Percentiles rank a stretch among this genome's conserved stretches.
Conservation (phyloP, 306 rosid genomes). For the Lithocarpus polystachyus region DNA sequence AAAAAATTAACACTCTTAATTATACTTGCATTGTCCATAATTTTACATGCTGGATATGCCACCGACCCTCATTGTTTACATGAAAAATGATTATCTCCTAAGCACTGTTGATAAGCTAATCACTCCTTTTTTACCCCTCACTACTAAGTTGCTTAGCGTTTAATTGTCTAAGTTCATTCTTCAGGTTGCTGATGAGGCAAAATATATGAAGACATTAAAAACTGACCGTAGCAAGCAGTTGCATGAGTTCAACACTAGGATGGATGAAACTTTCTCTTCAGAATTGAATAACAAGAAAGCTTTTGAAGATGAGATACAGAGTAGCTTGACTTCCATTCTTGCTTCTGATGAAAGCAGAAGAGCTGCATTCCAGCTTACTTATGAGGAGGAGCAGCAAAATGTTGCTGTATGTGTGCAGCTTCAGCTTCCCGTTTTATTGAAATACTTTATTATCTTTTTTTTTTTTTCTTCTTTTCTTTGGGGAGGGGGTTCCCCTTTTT, state of each 20-base stretch:
- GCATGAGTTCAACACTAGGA: conserved; percentile 63
- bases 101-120: neutral
- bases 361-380: conserved; percentile 75
- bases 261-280: conserved; percentile 57
- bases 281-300: conserved; percentile 60
- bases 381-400: conserved; percentile 91
- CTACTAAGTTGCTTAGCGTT: conserved; percentile 16
- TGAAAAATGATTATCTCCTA: neutral
- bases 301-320: conserved; percentile 80
- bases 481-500: neutral
- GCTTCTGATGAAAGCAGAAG: conserved; percentile 77
- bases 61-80: neutral
- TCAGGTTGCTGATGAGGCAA: conserved; percentile 84
- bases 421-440: conserved; percentile 13
- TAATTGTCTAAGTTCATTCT: conserved; percentile 23
- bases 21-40: neutral
- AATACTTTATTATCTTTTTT: conserved; percentile 16
- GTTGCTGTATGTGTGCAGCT: conserved; percentile 61
- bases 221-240: conserved; percentile 73
- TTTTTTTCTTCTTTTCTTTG: neutral
- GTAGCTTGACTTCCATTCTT: conserved; percentile 60
- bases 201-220: conserved; percentile 58
- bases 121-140: neutral
- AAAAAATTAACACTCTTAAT: neutral
- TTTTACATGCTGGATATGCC: neutral